These are phyloP conservation scores for Russula dissimulans DNA, from an alignment of 768 basidiomycete species.

Conservation along the genomic window DNA sequence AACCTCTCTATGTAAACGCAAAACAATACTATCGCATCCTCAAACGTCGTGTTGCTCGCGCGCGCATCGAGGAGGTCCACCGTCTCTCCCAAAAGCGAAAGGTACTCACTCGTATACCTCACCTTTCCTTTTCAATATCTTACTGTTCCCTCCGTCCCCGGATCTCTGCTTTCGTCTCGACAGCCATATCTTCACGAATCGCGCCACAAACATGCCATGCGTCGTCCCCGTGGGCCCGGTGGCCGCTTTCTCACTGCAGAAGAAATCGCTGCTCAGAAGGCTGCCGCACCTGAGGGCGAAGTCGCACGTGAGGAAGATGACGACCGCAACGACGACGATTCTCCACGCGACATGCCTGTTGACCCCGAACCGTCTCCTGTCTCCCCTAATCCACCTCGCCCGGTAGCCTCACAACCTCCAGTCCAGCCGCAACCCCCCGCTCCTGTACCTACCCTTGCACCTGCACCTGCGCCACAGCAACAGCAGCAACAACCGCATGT, in stretches of 20 bases:
- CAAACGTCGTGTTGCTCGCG: constrained; percentile 85
- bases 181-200: constrained; percentile 98
- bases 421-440: not conserved
- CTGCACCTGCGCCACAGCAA: constrained; percentile 14
- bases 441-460: constrained; percentile 9
- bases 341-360: constrained; percentile 9
- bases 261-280: constrained; percentile 81
- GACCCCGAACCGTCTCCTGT: constrained; percentile 4
- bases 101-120: constrained; percentile 33
- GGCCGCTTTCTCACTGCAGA: constrained; percentile 96
- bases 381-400: constrained; percentile 1
- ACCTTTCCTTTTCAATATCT: not conserved
- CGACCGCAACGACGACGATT: constrained; percentile 35
- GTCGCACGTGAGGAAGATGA: constrained; percentile 34
- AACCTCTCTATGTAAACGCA: constrained; percentile 98
- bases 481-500: constrained; percentile 9
- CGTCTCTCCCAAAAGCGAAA: constrained; percentile 89
- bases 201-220: constrained; percentile 96
- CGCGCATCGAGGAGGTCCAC: constrained; percentile 89
- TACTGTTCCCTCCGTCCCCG: not conserved
- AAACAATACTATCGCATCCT: constrained; percentile 99
- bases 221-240: constrained; percentile 91
- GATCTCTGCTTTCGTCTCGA: constrained; percentile 3
- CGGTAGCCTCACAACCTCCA: not conserved
- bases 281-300: constrained; percentile 29